These are phyloP conservation scores for Beauveria asiatica DNA, from an alignment of 2,329 filamentous ascomycete genomes.

Conservation along the genomic window DNA sequence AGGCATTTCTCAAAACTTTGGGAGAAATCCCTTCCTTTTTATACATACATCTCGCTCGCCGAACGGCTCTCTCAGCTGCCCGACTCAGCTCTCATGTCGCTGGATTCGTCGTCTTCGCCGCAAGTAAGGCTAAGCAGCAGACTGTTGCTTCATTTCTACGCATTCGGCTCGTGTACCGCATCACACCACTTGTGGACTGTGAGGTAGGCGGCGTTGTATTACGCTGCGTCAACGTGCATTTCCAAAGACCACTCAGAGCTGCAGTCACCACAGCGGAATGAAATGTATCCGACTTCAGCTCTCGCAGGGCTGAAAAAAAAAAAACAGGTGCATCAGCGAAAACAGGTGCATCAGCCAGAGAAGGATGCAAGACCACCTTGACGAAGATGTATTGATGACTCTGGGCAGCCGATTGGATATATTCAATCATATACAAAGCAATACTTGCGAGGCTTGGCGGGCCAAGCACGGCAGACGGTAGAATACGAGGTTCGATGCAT, in stretches of 20 bases:
- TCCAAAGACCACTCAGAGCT: neutral
- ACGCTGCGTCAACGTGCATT: neutral
- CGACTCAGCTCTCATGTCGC: neutral
- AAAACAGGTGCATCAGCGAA: neutral
- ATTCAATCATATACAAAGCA: neutral
- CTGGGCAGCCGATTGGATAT: neutral
- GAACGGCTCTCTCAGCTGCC: neutral
- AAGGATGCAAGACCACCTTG: neutral
- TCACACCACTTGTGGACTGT: neutral
- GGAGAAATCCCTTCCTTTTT: neutral
- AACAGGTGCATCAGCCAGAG: neutral
- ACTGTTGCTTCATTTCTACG: neutral
- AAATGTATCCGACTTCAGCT: neutral
- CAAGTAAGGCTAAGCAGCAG: neutral
- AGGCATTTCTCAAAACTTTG: neutral
- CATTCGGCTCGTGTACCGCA: neutral
- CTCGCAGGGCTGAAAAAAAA: neutral
- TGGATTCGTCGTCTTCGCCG: neutral
- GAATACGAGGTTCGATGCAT: slow-evolving; percentile 2
- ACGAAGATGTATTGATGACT: neutral
- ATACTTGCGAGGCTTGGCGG: neutral
- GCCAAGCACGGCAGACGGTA: neutral
- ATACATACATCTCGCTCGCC: neutral
- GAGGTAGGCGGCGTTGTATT: neutral
- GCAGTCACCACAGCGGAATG: neutral